Evolutionary conservation across 2,329 filamentous ascomycete species (phyloP).

Genomic region (Cercospora sesami): DNA sequence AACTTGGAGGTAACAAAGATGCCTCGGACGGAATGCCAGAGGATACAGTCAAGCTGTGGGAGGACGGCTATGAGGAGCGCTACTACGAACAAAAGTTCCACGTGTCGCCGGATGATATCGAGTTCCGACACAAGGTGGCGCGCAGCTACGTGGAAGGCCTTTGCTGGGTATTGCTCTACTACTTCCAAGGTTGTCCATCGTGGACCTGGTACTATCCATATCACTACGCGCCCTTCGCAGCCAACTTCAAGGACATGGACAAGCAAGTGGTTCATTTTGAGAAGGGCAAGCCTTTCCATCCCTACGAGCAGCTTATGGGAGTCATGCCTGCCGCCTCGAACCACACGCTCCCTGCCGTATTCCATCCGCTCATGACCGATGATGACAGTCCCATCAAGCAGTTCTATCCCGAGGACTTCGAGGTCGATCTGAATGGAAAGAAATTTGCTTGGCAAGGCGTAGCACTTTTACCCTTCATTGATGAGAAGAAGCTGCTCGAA

Average conservation of each 20-base stretch:
- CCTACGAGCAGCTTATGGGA: slow-evolving; percentile 98
- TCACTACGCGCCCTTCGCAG: slow-evolving; percentile 95
- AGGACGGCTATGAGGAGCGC: slow-evolving; percentile 88
- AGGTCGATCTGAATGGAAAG: slow-evolving; percentile 92
- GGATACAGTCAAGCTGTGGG: slow-evolving; percentile 89
- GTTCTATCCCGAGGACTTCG: slow-evolving; percentile 94
- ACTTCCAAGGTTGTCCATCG: slow-evolving; percentile 95
- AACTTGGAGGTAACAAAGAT: slow-evolving; percentile 46
- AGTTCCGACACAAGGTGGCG: slow-evolving; percentile 85
- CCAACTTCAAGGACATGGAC: slow-evolving; percentile 82
- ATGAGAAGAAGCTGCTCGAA: slow-evolving; percentile 78
- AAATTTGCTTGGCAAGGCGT: slow-evolving; percentile 99
- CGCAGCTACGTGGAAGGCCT: slow-evolving; percentile 91
- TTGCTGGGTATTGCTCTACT: slow-evolving; percentile 93
- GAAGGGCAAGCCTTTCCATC: slow-evolving; percentile 80
- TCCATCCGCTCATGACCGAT: slow-evolving; percentile 87
- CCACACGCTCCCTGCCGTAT: slow-evolving; percentile 82
- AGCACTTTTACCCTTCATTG: slow-evolving; percentile 90
- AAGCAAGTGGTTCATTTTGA: slow-evolving; percentile 79
- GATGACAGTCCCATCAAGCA: slow-evolving; percentile 90
- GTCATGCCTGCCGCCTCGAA: slow-evolving; percentile 91
- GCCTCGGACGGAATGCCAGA: slow-evolving; percentile 63
- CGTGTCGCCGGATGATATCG: slow-evolving; percentile 74
- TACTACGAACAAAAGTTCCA: slow-evolving; percentile 98
- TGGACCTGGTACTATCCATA: slow-evolving; percentile 99